Evolutionary conservation across 768 basidiomycete species (phyloP).

Genomic region (Suillus paluster): DNA sequence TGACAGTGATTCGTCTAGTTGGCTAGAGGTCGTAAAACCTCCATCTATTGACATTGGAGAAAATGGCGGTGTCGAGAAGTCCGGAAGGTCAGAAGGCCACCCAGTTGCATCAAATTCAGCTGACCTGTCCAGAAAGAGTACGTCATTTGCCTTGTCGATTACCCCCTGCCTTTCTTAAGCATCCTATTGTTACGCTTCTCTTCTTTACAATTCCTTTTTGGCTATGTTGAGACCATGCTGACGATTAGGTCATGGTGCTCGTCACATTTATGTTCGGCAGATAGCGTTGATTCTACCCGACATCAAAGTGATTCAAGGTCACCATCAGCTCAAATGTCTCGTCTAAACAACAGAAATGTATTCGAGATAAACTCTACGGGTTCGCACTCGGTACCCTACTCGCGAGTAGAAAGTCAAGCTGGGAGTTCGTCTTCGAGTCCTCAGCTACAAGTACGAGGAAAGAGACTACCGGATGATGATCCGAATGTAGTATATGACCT

Average conservation of each 20-base stretch:
- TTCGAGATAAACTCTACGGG: constrained; percentile 28
- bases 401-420: constrained; percentile 48
- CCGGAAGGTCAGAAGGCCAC: constrained; percentile 6
- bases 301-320: constrained; percentile 34
- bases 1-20: constrained; percentile 41
- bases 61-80: not conserved
- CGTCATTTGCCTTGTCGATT: constrained; percentile 30
- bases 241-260: constrained; percentile 6
- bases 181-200: not conserved
- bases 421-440: constrained; percentile 58
- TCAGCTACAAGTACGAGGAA: constrained; percentile 40
- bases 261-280: constrained; percentile 19
- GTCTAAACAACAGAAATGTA: constrained; percentile 44
- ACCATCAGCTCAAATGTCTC: constrained; percentile 35
- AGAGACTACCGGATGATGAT: constrained; percentile 48
- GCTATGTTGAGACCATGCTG: constrained; percentile 9
- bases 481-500: constrained; percentile 22
- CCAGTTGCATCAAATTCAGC: constrained; percentile 25
- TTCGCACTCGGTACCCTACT: constrained; percentile 46
- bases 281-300: constrained; percentile 34
- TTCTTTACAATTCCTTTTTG: not conserved
- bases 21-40: constrained; percentile 51
- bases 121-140: constrained; percentile 41
- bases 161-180: not conserved
- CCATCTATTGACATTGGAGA: not conserved